phyloP scores from a whole-genome alignment of 495 filamentous ascomycete genomes.

The Amphirosellinia nigrospora region DNA sequence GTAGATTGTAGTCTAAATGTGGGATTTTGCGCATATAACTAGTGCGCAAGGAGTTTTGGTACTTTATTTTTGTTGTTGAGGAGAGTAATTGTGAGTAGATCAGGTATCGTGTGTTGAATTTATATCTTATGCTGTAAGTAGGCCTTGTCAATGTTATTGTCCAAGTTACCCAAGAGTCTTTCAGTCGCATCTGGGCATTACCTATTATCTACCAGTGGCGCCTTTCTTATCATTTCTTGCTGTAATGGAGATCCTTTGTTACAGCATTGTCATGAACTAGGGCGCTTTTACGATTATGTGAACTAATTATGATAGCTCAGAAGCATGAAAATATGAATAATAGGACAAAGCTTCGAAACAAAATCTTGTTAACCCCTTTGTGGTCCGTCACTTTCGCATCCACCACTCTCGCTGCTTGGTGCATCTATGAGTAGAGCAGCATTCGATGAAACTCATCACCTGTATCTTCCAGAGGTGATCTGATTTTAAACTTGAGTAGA shows the following conservation, averaged over 20 bases:
- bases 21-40: neutral
- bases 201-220: neutral
- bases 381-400: neutral
- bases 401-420: neutral
- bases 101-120: neutral
- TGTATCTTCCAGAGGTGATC: neutral
- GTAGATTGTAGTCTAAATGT: neutral
- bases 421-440: neutral
- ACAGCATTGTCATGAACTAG: neutral
- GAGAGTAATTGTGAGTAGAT: too few species aligned
- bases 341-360: neutral
- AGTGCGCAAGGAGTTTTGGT: neutral
- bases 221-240: neutral
- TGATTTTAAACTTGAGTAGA: neutral
- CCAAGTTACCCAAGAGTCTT: neutral
- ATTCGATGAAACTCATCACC: neutral
- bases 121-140: neutral
- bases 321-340: neutral
- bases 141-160: neutral
- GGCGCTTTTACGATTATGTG: neutral
- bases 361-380: neutral
- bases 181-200: neutral
- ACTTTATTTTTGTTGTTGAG: too few species aligned
- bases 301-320: neutral
- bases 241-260: neutral